phyloP scores from a whole-genome alignment of 495 filamentous ascomycete genomes.

The Thozetella sp. region DNA sequence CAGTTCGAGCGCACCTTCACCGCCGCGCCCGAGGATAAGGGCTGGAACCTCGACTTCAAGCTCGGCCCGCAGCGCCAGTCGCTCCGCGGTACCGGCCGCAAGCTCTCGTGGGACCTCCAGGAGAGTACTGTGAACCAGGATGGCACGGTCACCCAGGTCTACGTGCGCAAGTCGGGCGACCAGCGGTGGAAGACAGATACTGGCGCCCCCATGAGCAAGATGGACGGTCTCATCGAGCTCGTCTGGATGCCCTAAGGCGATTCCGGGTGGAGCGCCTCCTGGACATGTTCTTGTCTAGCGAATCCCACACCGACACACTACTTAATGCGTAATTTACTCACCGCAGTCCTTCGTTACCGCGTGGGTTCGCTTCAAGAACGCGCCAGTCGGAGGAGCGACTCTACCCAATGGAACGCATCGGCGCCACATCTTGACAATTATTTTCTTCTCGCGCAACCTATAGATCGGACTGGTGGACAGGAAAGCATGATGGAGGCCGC shows the following conservation, averaged over 20 bases:
- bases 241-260: slow-evolving; percentile 40
- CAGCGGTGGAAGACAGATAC: slow-evolving; percentile 46
- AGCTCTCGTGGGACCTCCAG: slow-evolving; percentile 55
- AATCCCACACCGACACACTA: not conserved
- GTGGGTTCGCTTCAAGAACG: not conserved
- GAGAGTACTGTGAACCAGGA: slow-evolving; percentile 39
- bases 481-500: no score
- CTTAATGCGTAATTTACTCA: not conserved
- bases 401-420: not conserved
- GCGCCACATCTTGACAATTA: no score
- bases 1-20: slow-evolving; percentile 68
- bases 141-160: slow-evolving; percentile 46
- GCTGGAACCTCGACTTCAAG: slow-evolving; percentile 53
- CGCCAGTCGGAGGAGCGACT: not conserved
- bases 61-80: slow-evolving; percentile 48
- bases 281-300: not conserved
- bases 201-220: slow-evolving; percentile 41
- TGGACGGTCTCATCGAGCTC: slow-evolving; percentile 52
- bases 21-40: slow-evolving; percentile 53
- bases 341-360: not conserved
- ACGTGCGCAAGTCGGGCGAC: slow-evolving; percentile 47
- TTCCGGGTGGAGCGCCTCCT: not conserved
- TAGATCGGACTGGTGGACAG: no score
- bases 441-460: no score
- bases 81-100: slow-evolving; percentile 47